phyloP scores from a whole-genome alignment of 2,329 filamentous ascomycete genomes.

The Cadophora sp. region DNA sequence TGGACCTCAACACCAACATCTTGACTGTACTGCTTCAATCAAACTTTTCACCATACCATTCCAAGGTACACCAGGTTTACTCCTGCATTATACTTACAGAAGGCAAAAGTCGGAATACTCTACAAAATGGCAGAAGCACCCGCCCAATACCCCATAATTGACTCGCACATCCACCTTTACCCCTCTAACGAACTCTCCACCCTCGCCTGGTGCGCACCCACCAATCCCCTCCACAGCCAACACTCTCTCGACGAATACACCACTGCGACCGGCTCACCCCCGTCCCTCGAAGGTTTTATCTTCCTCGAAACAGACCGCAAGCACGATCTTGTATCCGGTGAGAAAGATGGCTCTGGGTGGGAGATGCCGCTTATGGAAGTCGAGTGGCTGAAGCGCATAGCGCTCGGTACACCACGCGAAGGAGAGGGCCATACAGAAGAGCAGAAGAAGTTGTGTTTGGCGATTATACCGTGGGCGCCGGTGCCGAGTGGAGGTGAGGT shows the following conservation, averaged over 20 bases:
- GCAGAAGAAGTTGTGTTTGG: constrained; percentile 65
- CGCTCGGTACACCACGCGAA: constrained; percentile 60
- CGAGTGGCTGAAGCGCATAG: constrained; percentile 69
- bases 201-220: constrained; percentile 72
- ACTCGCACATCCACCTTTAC: constrained; percentile 92
- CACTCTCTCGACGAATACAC: constrained; percentile 42
- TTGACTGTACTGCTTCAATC: background rate
- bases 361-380: constrained; percentile 74
- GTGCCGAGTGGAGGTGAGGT: constrained; percentile 67
- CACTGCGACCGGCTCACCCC: constrained; percentile 38
- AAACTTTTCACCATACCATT: no score
- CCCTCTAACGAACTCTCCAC: constrained; percentile 69
- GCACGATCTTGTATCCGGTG: constrained; percentile 59
- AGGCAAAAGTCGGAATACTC: background rate
- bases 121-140: constrained; percentile 39
- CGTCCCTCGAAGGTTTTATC: constrained; percentile 71
- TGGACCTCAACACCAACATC: background rate
- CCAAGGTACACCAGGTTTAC: no score
- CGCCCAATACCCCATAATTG: constrained; percentile 66
- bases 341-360: constrained; percentile 63
- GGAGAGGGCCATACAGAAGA: constrained; percentile 63
- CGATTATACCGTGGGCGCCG: constrained; percentile 86
- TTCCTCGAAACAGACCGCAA: constrained; percentile 84
- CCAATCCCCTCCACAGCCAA: constrained; percentile 55
- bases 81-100: background rate